phyloP scores from a whole-genome alignment of 345 rosid genomes.

The Linum trigynum region DNA sequence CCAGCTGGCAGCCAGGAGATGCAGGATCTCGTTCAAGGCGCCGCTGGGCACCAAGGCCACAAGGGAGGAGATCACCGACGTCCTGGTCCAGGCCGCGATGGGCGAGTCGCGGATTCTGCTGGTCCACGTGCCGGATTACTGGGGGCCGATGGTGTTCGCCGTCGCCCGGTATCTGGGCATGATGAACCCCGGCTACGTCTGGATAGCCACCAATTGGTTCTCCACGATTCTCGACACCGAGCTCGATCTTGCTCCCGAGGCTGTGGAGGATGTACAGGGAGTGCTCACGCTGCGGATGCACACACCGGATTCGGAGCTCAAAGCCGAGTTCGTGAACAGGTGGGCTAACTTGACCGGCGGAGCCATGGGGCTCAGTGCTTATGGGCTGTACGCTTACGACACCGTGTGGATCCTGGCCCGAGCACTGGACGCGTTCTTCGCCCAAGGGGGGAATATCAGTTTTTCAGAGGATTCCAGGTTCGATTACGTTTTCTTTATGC shows the following conservation, averaged over 20 bases:
- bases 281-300: conserved; percentile 56
- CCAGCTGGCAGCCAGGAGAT: conserved; percentile 48
- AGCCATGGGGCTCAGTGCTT: conserved; percentile 46
- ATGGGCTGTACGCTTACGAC: conserved; percentile 73
- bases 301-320: conserved; percentile 52
- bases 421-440: conserved; percentile 51
- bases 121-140: conserved; percentile 36
- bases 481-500: no score
- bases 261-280: conserved; percentile 50
- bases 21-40: conserved; percentile 71
- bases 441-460: conserved; percentile 54
- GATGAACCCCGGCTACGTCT: conserved; percentile 19
- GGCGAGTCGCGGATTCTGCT: conserved; percentile 69
- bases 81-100: conserved; percentile 58
- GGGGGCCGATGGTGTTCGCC: conserved; percentile 46
- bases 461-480: conserved; percentile 43
- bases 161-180: conserved; percentile 42
- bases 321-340: conserved; percentile 43
- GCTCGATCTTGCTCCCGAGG: conserved; percentile 37
- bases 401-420: conserved; percentile 81
- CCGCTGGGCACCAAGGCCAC: conserved; percentile 47
- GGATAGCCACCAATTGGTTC: conserved; percentile 26
- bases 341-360: conserved; percentile 55
- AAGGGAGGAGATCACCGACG: conserved; percentile 49
- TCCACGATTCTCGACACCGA: conserved; percentile 19